These are phyloP conservation scores for Volvariella volvacea DNA, from an alignment of 1,284 basidiomycete genomes.

Conservation along the genomic window DNA sequence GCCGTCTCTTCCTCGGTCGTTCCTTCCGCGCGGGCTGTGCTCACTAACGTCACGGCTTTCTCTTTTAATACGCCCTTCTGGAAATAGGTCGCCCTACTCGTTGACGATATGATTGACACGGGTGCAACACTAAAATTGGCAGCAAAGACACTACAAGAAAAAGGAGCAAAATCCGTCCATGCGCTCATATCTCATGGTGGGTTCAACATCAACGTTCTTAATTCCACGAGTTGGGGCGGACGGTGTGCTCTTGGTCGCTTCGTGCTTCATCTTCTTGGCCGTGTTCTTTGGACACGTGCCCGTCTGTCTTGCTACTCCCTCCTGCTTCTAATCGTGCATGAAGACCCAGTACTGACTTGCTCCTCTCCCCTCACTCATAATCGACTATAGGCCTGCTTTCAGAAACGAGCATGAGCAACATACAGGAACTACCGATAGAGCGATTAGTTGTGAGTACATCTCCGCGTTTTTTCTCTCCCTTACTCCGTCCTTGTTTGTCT, in stretches of 20 bases:
- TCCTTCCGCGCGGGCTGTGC: conserved; percentile 4
- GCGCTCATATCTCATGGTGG: conserved; percentile 92
- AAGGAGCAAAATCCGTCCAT: conserved; percentile 85
- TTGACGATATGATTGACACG: conserved; percentile 99
- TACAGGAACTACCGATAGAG: conserved; percentile 78
- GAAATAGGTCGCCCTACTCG: conserved; percentile 78
- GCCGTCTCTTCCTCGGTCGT: conserved; percentile 1
- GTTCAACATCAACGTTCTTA: too few species aligned
- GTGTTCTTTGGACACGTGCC: not conserved
- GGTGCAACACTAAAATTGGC: conserved; percentile 86
- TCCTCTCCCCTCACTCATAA: not conserved
- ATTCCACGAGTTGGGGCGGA: too few species aligned
- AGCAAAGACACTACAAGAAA: conserved; percentile 78
- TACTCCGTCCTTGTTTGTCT: conserved; percentile 1
- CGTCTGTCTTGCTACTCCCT: not conserved
- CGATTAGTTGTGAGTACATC: conserved; percentile 76
- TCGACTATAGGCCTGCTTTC: conserved; percentile 70
- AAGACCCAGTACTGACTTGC: too few species aligned
- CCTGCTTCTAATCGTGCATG: too few species aligned
- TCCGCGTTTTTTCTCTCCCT: not conserved
- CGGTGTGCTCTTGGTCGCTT: too few species aligned
- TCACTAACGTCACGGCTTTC: conserved; percentile 4
- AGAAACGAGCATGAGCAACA: conserved; percentile 73
- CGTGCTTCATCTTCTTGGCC: conserved; percentile 15
- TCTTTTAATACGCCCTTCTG: too few species aligned